These are phyloP conservation scores for Larix kaempferi DNA, from an alignment of 75 land plant genomes.

Conservation along the genomic window DNA sequence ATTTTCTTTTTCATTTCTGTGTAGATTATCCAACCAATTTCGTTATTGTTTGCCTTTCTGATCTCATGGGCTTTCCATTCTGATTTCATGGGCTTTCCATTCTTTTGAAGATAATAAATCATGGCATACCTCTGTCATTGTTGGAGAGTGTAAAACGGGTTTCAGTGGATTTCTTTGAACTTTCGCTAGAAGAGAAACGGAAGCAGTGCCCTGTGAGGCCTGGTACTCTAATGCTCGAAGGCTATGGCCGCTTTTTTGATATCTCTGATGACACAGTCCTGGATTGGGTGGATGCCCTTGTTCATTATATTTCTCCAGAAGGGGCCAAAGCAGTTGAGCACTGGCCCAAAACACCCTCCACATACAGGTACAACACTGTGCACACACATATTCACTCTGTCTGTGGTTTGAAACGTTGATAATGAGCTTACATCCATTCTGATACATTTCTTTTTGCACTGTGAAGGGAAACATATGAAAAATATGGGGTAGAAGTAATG, in stretches of 20 bases:
- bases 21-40: no score
- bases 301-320: slow-evolving; percentile 7
- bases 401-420: neutral
- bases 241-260: slow-evolving; percentile 8
- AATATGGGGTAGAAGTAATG: neutral
- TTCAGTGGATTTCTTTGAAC: neutral
- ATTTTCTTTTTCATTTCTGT: neutral
- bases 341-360: slow-evolving; percentile 5
- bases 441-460: neutral
- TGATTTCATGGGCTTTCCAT: neutral
- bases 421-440: neutral
- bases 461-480: slow-evolving; percentile 5
- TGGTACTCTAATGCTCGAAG: neutral
- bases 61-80: neutral
- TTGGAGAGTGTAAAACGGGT: slow-evolving; percentile 3
- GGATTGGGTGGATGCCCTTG: slow-evolving; percentile 13
- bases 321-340: neutral
- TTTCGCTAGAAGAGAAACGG: slow-evolving; percentile 4
- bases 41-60: neutral
- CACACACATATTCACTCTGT: neutral
- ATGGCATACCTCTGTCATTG: slow-evolving; percentile 7
- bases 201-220: slow-evolving; percentile 9
- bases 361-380: slow-evolving; percentile 3
- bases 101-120: slow-evolving; percentile 6
- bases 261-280: slow-evolving; percentile 1